Evolutionary conservation across 2,329 filamentous ascomycete species (phyloP).

Genomic region (Exophiala phaeomuriformis): DNA sequence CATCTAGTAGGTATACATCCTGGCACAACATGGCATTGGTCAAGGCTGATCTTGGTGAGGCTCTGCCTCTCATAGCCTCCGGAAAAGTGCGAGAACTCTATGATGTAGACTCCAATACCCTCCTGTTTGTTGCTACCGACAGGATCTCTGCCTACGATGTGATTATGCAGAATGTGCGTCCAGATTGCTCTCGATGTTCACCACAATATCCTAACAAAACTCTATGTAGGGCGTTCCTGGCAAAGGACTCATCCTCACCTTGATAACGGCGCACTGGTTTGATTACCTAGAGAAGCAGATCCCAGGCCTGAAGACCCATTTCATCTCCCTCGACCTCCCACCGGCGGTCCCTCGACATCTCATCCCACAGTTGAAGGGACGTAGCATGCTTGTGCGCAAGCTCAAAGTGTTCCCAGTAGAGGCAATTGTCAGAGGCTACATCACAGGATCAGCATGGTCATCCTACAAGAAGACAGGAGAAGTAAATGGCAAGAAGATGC

Average conservation of each 20-base stretch:
- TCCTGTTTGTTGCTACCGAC: slow-evolving; percentile 80
- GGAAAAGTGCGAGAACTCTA: slow-evolving; percentile 81
- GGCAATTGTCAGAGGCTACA: slow-evolving; percentile 81
- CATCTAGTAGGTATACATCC: not conserved
- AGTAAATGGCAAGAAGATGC: slow-evolving; percentile 67
- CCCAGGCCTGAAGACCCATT: slow-evolving; percentile 56
- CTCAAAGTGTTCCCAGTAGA: slow-evolving; percentile 71
- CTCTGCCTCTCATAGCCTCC: slow-evolving; percentile 47
- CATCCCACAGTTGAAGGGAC: slow-evolving; percentile 37
- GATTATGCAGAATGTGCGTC: slow-evolving; percentile 65
- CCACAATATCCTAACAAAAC: too few relatives aligned
- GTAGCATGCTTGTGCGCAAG: slow-evolving; percentile 70
- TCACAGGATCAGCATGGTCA: slow-evolving; percentile 76
- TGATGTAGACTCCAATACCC: slow-evolving; percentile 58
- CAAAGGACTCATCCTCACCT: slow-evolving; percentile 61
- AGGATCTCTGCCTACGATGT: slow-evolving; percentile 95
- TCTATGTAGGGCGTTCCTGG: slow-evolving; percentile 53
- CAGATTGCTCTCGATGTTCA: slow-evolving; percentile 38
- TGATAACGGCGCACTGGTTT: slow-evolving; percentile 64
- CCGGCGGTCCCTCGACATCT: slow-evolving; percentile 34
- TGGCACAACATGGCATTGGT: slow-evolving; percentile 20
- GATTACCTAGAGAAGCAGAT: slow-evolving; percentile 50
- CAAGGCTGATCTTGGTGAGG: slow-evolving; percentile 37
- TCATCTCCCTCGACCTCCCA: slow-evolving; percentile 54
- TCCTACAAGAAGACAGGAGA: slow-evolving; percentile 69